These are phyloP conservation scores for Cyphellophora attinorum DNA, from an alignment of 2,329 filamentous ascomycete species.

Conservation along the genomic window DNA sequence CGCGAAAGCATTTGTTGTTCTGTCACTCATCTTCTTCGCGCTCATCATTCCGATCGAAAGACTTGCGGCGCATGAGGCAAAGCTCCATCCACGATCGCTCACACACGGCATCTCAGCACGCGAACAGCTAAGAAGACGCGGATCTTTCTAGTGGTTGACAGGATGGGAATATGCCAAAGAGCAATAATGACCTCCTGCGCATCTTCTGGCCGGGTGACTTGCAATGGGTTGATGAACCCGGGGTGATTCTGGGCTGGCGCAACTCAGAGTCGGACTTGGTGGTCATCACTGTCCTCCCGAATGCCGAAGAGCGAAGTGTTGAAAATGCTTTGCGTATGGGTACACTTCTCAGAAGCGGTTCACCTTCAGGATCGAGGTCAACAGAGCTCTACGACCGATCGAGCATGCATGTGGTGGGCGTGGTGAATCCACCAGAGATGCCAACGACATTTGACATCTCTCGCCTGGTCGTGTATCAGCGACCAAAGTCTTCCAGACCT, in stretches of 20 bases:
- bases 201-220: slow-evolving; percentile 96
- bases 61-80: slow-evolving; percentile 68
- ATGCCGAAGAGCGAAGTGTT: slow-evolving; percentile 81
- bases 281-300: slow-evolving; percentile 78
- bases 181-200: slow-evolving; percentile 76
- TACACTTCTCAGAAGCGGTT: slow-evolving; percentile 71
- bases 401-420: slow-evolving; percentile 76
- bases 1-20: slow-evolving; percentile 70
- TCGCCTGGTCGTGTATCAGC: slow-evolving; percentile 55
- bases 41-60: slow-evolving; percentile 76
- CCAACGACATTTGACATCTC: slow-evolving; percentile 52
- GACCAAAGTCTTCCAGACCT: slow-evolving; percentile 48
- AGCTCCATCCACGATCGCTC: slow-evolving; percentile 69
- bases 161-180: slow-evolving; percentile 54
- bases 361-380: slow-evolving; percentile 69
- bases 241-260: slow-evolving; percentile 88
- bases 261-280: slow-evolving; percentile 88
- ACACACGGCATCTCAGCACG: slow-evolving; percentile 81
- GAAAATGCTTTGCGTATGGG: slow-evolving; percentile 79
- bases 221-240: slow-evolving; percentile 59
- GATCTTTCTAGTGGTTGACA: slow-evolving; percentile 64
- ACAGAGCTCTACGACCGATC: slow-evolving; percentile 75
- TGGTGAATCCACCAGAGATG: slow-evolving; percentile 53
- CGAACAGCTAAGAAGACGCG: slow-evolving; percentile 86
- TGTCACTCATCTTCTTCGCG: slow-evolving; percentile 76